Evolutionary conservation across 306 rosid genomes (phyloP).

Genomic region (Lotus japonicus): DNA sequence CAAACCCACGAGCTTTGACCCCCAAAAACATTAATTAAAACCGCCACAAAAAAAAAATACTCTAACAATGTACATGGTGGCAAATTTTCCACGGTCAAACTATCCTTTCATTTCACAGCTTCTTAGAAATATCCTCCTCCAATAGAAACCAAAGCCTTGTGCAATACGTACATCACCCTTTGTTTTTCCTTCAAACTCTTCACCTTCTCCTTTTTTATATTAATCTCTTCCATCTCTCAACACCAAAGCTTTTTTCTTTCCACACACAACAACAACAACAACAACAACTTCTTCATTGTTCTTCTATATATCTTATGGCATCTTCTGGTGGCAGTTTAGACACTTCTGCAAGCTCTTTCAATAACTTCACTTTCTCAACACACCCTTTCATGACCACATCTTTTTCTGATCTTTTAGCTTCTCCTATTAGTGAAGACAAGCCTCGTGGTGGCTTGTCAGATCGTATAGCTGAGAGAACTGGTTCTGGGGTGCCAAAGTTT

Average conservation of each 20-base stretch:
- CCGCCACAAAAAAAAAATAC: neutral
- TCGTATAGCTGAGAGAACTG: constrained; percentile 44
- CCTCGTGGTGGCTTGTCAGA: constrained; percentile 39
- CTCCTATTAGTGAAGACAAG: constrained; percentile 15
- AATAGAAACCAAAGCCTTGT: constrained; percentile 27
- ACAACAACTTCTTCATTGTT: neutral
- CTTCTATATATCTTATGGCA: constrained; percentile 45
- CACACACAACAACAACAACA: too few relatives aligned
- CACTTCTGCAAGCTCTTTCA: constrained; percentile 54
- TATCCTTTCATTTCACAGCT: constrained; percentile 9
- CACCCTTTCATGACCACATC: constrained; percentile 67
- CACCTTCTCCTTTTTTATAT: constrained; percentile 1
- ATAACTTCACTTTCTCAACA: constrained; percentile 58
- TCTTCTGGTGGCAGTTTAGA: constrained; percentile 66
- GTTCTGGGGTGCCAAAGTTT: constrained; percentile 73
- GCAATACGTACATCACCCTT: constrained; percentile 32
- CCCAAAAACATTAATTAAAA: neutral
- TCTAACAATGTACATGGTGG: constrained; percentile 19
- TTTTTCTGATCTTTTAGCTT: constrained; percentile 63
- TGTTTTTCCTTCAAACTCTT: neutral
- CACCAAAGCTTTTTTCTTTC: constrained; percentile 2
- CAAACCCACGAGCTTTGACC: constrained; percentile 68
- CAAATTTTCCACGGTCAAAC: constrained; percentile 54
- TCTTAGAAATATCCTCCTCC: constrained; percentile 45
- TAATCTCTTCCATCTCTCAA: constrained; percentile 7